A percentile compares a stretch with the other conserved stretches of the same genome.
Evolutionary conservation across 2,329 filamentous ascomycete genomes (phyloP).

Genomic region (Calonectria leucothoes): DNA sequence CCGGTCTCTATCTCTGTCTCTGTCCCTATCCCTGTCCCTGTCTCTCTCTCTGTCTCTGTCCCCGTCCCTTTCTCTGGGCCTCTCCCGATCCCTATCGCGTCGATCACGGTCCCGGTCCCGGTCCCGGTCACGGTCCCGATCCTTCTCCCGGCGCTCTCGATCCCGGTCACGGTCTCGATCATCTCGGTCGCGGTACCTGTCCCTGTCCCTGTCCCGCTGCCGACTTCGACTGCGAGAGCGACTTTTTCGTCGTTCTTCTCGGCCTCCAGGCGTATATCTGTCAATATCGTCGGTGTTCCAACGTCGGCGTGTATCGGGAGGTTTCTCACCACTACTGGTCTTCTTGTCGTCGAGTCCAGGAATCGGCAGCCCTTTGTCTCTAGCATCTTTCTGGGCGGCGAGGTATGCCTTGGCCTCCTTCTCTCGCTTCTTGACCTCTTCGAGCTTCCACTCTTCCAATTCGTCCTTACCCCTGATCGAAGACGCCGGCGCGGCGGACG

Average conservation of each 20-base stretch:
- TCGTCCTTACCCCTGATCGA: constrained; percentile 58
- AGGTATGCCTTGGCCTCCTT: constrained; percentile 74
- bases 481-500: constrained; percentile 51
- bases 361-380: constrained; percentile 67
- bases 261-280: constrained; percentile 59
- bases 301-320: constrained; percentile 50
- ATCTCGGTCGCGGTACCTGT: constrained; percentile 42
- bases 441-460: constrained; percentile 69
- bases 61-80: constrained; percentile 48
- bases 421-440: constrained; percentile 71
- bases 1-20: constrained; percentile 39
- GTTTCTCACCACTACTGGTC: constrained; percentile 58
- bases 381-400: constrained; percentile 70
- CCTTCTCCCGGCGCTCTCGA: constrained; percentile 10
- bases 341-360: constrained; percentile 68
- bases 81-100: constrained; percentile 22
- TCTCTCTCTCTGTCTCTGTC: constrained; percentile 72
- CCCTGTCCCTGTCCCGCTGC: constrained; percentile 43
- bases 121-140: constrained; percentile 42
- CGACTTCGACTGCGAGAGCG: constrained; percentile 50
- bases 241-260: constrained; percentile 53
- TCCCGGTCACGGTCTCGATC: constrained; percentile 35
- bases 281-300: constrained; percentile 50
- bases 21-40: constrained; percentile 31
- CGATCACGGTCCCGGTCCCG: constrained; percentile 40